Evolutionary conservation across 192 early-diverging fungal genomes (phyloP).

Genomic region (Physocladia obscura): DNA sequence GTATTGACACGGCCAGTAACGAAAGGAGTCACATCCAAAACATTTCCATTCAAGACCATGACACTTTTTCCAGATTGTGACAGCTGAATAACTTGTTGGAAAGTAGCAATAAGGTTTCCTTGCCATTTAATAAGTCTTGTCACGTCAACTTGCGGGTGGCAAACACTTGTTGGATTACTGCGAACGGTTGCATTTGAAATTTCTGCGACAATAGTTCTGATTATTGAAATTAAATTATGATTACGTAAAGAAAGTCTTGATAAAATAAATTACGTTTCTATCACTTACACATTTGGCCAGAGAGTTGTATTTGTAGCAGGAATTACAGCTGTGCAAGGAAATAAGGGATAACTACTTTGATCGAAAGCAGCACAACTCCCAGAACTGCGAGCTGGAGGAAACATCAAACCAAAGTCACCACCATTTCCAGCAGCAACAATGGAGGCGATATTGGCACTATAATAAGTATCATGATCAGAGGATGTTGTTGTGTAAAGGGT

Average conservation of each 20-base stretch:
- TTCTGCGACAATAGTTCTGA: background rate
- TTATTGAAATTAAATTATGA: no score
- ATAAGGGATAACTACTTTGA: background rate
- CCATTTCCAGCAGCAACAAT: background rate
- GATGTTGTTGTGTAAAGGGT: background rate
- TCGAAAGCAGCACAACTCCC: conserved; percentile 17
- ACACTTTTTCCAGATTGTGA: background rate
- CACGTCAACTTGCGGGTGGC: background rate
- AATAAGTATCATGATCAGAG: background rate
- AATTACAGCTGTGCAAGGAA: conserved; percentile 18
- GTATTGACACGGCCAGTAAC: conserved; percentile 1
- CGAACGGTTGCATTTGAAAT: background rate
- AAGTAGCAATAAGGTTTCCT: background rate
- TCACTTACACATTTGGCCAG: conserved; percentile 15
- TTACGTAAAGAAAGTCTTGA: no score
- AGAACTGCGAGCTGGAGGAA: background rate
- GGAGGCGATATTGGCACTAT: background rate
- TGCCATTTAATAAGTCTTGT: background rate
- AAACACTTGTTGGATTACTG: background rate
- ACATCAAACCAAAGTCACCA: conserved; percentile 11
- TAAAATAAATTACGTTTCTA: no score
- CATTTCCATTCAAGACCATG: conserved; percentile 1
- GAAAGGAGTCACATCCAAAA: background rate
- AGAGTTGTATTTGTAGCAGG: background rate
- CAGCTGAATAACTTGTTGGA: background rate